Evolutionary conservation across 441 rosid genomes (phyloP).

Genomic region (Omphalea diandra): DNA sequence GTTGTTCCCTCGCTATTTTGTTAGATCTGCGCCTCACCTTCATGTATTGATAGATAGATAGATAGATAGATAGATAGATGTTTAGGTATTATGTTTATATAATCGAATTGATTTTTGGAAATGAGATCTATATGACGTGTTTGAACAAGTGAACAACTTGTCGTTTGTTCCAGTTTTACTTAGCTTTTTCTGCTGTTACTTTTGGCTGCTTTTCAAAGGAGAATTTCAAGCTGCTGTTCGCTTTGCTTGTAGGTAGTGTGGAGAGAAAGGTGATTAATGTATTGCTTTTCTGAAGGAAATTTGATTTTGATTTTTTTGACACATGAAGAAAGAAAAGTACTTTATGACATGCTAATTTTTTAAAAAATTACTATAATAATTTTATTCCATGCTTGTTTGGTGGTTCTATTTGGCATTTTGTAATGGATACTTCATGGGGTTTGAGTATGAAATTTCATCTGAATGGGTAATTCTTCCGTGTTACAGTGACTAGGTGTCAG

Average conservation of each 20-base stretch:
- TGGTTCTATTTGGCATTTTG: neutral
- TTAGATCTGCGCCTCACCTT: too few species aligned
- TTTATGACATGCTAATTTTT: too few species aligned
- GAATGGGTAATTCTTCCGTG: constrained; percentile 4
- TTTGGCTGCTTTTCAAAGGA: neutral
- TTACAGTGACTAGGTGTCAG: constrained; percentile 74
- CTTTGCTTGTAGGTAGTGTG: too few species aligned
- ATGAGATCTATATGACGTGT: constrained; percentile 14
- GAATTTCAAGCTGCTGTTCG: neutral
- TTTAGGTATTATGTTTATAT: neutral
- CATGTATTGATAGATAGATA: constrained; percentile 42
- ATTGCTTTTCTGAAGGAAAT: neutral
- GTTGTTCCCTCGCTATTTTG: constrained; percentile 31
- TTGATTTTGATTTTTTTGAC: neutral
- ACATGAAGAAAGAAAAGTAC: too few species aligned
- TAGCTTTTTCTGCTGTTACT: neutral
- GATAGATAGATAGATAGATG: constrained; percentile 28
- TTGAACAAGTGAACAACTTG: neutral
- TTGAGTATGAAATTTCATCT: neutral
- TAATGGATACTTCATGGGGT: neutral
- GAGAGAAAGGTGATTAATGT: neutral
- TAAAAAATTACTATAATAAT: too few species aligned
- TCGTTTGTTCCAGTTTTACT: neutral
- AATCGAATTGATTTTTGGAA: constrained; percentile 24
- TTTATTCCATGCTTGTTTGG: neutral